These are phyloP conservation scores for Pythium chondricola DNA, from an alignment of 352 stramenopile species.

Conservation along the genomic window DNA sequence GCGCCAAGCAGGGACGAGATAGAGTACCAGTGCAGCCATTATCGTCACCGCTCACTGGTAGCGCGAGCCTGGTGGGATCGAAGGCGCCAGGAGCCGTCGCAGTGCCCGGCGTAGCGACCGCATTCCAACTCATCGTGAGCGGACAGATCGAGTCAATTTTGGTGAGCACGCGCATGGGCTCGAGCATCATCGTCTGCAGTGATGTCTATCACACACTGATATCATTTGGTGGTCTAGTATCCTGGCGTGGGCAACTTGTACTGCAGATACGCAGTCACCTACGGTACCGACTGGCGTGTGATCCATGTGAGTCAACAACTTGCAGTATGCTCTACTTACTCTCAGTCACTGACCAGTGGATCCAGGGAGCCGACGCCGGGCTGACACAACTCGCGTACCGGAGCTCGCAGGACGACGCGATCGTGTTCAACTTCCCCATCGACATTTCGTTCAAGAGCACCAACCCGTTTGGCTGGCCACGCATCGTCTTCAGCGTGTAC, in stretches of 20 bases:
- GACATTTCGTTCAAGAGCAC: constrained; percentile 95
- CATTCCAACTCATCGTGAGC: constrained; percentile 55
- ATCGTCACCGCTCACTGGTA: not conserved
- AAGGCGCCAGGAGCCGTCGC: not conserved
- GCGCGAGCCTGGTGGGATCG: not conserved
- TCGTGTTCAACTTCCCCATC: constrained; percentile 95
- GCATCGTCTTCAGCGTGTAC: constrained; percentile 86
- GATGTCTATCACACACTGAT: no score
- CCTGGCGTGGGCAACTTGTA: constrained; percentile 84
- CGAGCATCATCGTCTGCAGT: no score
- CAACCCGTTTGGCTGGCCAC: constrained; percentile 93
- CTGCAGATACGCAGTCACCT: constrained; percentile 89
- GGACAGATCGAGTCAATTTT: constrained; percentile 54
- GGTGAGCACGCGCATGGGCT: constrained; percentile 21
- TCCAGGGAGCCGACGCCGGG: constrained; percentile 68
- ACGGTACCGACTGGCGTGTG: constrained; percentile 90
- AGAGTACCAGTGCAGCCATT: not conserved
- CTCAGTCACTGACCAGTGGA: no score
- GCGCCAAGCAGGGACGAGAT: constrained; percentile 14
- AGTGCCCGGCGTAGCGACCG: constrained; percentile 3
- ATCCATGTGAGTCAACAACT: constrained; percentile 70
- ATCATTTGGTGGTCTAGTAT: constrained; percentile 44
- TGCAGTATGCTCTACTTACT: not conserved
- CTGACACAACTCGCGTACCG: constrained; percentile 86
- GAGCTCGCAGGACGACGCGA: constrained; percentile 38